A percentile compares a stretch with the other conserved stretches of the same genome.
These are phyloP conservation scores for Pyrenochaeta sp. DNA, from an alignment of 2,329 filamentous ascomycete genomes.

Conservation along the genomic window DNA sequence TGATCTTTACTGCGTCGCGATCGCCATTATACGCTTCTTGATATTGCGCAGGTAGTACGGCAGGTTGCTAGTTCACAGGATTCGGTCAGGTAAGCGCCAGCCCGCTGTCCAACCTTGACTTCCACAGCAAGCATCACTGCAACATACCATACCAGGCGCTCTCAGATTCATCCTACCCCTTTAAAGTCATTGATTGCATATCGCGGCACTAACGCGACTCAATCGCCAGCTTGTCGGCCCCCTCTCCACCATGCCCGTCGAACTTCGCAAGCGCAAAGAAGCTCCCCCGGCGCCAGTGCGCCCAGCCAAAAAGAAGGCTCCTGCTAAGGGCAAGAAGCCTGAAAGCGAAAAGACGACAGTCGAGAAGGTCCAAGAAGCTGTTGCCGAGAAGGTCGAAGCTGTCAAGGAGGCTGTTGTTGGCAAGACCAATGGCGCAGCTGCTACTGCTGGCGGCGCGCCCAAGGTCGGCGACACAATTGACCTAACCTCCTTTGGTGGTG, in stretches of 20 bases:
- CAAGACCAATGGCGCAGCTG: slow-evolving; percentile 39
- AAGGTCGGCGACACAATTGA: slow-evolving; percentile 62
- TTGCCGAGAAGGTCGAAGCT: slow-evolving; percentile 43
- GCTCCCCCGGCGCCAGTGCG: slow-evolving; percentile 59
- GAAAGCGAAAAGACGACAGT: slow-evolving; percentile 42
- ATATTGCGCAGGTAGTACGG: slow-evolving; percentile 20
- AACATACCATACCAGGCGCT: not conserved
- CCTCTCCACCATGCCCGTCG: slow-evolving; percentile 56
- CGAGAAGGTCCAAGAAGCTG: slow-evolving; percentile 44
- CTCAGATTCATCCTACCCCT: not conserved
- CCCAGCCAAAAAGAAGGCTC: slow-evolving; percentile 58
- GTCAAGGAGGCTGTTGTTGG: slow-evolving; percentile 43
- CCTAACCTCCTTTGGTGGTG: slow-evolving; percentile 66
- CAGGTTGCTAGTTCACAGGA: slow-evolving; percentile 17
- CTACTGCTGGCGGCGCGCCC: slow-evolving; percentile 24
- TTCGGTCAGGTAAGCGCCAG: slow-evolving; percentile 16
- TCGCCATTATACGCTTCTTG: slow-evolving; percentile 12
- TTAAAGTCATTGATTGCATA: slow-evolving; percentile 14
- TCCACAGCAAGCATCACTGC: slow-evolving; percentile 1
- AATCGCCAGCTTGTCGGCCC: slow-evolving; percentile 34
- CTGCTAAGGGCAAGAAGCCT: slow-evolving; percentile 47
- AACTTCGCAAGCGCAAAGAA: slow-evolving; percentile 70
- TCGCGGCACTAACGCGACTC: slow-evolving; percentile 35
- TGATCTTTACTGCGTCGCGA: slow-evolving; percentile 5
- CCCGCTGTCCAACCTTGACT: slow-evolving; percentile 16